phyloP scores from a whole-genome alignment of 2,329 filamentous ascomycete genomes.

The Arthroderma sp. region DNA sequence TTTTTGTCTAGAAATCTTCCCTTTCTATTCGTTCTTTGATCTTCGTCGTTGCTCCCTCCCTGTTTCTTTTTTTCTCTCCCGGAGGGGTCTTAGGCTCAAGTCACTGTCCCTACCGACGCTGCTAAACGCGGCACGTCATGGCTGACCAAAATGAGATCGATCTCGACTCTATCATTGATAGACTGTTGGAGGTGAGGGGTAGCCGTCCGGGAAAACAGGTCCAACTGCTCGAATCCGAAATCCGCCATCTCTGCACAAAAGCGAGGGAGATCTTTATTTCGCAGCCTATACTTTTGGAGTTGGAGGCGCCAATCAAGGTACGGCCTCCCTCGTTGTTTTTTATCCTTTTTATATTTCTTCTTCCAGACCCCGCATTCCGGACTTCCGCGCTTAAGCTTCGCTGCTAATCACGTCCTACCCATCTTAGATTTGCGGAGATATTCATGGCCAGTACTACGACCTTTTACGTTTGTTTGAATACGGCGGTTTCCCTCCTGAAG shows the following conservation, averaged over 20 bases:
- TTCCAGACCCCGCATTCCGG: slow-evolving; percentile 3
- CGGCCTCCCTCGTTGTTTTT: slow-evolving; percentile 16
- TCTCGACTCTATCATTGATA: slow-evolving; percentile 98
- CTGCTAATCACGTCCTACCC: slow-evolving; percentile 2
- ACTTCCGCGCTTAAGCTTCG: not conserved
- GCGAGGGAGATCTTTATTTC: slow-evolving; percentile 99
- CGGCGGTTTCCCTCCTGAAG: slow-evolving; percentile 92
- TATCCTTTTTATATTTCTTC: slow-evolving; percentile 2
- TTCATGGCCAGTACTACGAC: slow-evolving; percentile 98
- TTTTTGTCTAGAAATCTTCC: slow-evolving; percentile 9
- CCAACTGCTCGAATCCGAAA: slow-evolving; percentile 89
- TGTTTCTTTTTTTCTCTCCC: slow-evolving; percentile 15
- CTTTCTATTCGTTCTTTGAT: slow-evolving; percentile 17
- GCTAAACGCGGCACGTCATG: slow-evolving; percentile 41
- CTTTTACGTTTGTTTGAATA: slow-evolving; percentile 95
- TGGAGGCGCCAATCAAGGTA: slow-evolving; percentile 99
- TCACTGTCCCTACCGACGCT: slow-evolving; percentile 6
- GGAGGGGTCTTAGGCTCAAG: slow-evolving; percentile 2
- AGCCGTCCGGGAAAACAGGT: slow-evolving; percentile 98
- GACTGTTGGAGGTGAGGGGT: slow-evolving; percentile 91
- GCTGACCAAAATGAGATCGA: slow-evolving; percentile 81
- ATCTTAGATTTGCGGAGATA: slow-evolving; percentile 88
- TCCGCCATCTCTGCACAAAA: slow-evolving; percentile 95
- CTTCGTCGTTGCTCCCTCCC: slow-evolving; percentile 12
- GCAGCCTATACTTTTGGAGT: slow-evolving; percentile 91